Base-by-base conservation (phyloP, 176 grass and related monocot species). In the Bothriochloa decipiens region DNA sequence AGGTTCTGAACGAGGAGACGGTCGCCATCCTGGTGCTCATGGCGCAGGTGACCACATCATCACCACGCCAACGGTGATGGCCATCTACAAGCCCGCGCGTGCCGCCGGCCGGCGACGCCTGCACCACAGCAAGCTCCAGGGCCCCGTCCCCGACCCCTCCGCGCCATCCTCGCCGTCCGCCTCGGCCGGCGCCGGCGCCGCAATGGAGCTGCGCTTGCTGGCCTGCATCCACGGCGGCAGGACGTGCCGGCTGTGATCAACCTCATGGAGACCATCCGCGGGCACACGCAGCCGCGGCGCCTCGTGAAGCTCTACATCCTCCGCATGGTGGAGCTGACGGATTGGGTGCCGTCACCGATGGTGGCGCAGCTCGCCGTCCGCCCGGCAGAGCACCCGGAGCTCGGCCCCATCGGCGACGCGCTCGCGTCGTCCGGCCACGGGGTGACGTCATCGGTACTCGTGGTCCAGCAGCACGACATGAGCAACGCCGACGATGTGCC, bases 241-340 rank as follows among this genome's bases (percentile, higher is more conserved):
- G 93, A 98, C 73, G 90, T 88, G 45, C 81, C 89, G 1, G 90
- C 91, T 1, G 47, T 95, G 57, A 92, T 95, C 87, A 93, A 93
- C 83, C 93, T 95, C 14, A 85, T 98, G 26, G 96, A 98, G 81
- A 88, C 89, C 40, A 87, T 93, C 75, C 96, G 89, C 0, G 91
- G 93, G 1, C 86, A 88, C 81, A 87, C 83, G 52, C 74, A 86
- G 78, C 85, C 86, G 14, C 82, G 65, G 33, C 90, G 73, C 50
- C 85, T 85, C 70, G 85, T 98, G 65, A 93, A 92, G 83, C 83
- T 98, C 71, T 95, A 90, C 89, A 91, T 95, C 87, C 92, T 98
- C 27, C 92, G 93, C 84, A 83, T 98, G 83, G 87, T 98, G 1
- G 95, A 93, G 91, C 91, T 98, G n/a, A 95, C 88, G 72, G 96